Evolutionary conservation across 768 basidiomycete species (phyloP).

Genomic region (Calvatia gigantea): DNA sequence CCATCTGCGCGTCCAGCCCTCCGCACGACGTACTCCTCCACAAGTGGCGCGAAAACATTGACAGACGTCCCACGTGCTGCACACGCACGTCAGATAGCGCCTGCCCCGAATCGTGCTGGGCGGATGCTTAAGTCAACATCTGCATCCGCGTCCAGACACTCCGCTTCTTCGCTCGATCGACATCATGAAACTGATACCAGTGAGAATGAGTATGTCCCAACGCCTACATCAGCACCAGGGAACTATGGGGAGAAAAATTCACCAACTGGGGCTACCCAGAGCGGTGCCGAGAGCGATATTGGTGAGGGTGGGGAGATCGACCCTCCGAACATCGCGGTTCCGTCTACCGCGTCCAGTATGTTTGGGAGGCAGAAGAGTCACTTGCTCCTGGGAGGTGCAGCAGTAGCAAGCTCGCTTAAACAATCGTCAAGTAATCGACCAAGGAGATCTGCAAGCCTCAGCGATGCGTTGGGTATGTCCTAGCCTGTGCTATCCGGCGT

Average conservation of each 20-base stretch:
- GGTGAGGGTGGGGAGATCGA: slow-evolving; percentile 29
- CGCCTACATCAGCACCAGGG: not conserved
- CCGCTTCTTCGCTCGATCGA: slow-evolving; percentile 37
- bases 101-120: slow-evolving; percentile 44
- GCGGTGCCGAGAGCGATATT: slow-evolving; percentile 28
- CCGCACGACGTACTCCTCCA: slow-evolving; percentile 24
- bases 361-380: slow-evolving; percentile 19
- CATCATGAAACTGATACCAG: slow-evolving; percentile 40
- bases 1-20: slow-evolving; percentile 22
- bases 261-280: slow-evolving; percentile 14
- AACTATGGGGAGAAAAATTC: slow-evolving; percentile 21
- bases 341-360: slow-evolving; percentile 19
- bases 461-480: slow-evolving; percentile 51
- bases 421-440: slow-evolving; percentile 51
- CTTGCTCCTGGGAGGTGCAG: slow-evolving; percentile 18
- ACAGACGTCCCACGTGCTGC: slow-evolving; percentile 30
- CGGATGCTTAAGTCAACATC: slow-evolving; percentile 43
- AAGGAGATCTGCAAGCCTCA: slow-evolving; percentile 74
- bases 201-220: slow-evolving; percentile 32
- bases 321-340: slow-evolving; percentile 22
- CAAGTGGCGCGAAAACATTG: slow-evolving; percentile 23
- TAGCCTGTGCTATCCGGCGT: not conserved
- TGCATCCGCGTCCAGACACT: slow-evolving; percentile 25
- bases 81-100: slow-evolving; percentile 37
- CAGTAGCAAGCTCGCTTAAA: slow-evolving; percentile 25